These are phyloP conservation scores for Corchorus capsularis DNA, from an alignment of 345 rosid species.

Conservation along the genomic window DNA sequence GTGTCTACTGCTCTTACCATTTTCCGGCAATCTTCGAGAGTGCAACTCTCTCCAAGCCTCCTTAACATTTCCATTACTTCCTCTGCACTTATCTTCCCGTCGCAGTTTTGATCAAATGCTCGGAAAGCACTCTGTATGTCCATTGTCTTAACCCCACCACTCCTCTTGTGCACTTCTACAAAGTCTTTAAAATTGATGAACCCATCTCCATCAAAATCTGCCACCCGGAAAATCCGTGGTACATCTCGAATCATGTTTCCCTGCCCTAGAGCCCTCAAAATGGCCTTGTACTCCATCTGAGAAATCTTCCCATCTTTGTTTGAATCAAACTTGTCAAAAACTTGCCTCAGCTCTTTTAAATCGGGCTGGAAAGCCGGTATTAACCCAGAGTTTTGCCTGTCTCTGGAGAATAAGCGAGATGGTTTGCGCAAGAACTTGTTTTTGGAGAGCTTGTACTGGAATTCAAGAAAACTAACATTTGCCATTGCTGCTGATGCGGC, in stretches of 20 bases:
- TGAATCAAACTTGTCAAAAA: conserved; percentile 72
- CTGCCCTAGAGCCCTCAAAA: conserved; percentile 65
- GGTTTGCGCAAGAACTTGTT: conserved; percentile 57
- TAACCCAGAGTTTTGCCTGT: conserved; percentile 53
- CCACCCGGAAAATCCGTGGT: conserved; percentile 60
- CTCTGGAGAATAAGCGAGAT: conserved; percentile 60
- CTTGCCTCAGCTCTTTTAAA: conserved; percentile 57
- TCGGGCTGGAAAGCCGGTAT: conserved; percentile 51
- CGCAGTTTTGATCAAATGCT: conserved; percentile 67
- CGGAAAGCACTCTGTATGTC: conserved; percentile 67
- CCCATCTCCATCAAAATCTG: conserved; percentile 81
- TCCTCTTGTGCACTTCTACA: conserved; percentile 59
- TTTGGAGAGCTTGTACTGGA: conserved; percentile 71
- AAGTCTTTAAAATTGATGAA: conserved; percentile 84
- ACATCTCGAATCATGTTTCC: conserved; percentile 46
- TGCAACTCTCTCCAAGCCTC: conserved; percentile 80
- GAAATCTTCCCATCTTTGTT: conserved; percentile 87
- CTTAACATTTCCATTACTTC: conserved; percentile 64
- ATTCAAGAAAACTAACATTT: conserved; percentile 53
- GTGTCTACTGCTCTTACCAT: conserved; percentile 82
- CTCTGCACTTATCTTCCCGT: conserved; percentile 84
- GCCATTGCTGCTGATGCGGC: neutral
- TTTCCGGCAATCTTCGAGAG: conserved; percentile 64
- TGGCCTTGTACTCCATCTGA: conserved; percentile 71
- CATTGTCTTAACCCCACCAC: conserved; percentile 54